Conservation (phyloP, 164 flowering plant genomes). For the Sedum album region DNA sequence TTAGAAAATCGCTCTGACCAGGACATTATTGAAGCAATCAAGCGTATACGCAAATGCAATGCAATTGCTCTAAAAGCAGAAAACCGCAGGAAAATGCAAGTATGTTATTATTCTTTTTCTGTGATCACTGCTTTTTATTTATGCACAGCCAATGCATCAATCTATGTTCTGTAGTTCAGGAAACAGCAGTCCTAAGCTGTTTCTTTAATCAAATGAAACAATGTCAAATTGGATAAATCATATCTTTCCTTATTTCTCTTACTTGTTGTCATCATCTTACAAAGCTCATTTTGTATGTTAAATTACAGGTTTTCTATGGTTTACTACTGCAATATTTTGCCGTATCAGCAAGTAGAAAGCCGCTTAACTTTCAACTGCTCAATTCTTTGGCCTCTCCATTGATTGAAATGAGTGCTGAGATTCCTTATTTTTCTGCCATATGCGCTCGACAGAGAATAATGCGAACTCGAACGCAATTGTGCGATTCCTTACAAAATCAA, state of each 20-base stretch:
- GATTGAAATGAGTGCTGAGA: conserved; percentile 77
- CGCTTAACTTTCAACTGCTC: conserved; percentile 56
- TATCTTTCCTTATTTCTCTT: not conserved
- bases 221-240: conserved; percentile 56
- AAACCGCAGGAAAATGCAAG: conserved; percentile 92
- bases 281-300: not conserved
- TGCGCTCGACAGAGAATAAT: conserved; percentile 83
- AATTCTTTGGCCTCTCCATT: conserved; percentile 80
- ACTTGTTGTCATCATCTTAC: not conserved
- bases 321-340: conserved; percentile 85
- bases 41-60: conserved; percentile 62
- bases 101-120: conserved; percentile 17
- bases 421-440: conserved; percentile 85
- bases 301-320: conserved; percentile 81
- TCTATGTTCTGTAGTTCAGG: conserved; percentile 15
- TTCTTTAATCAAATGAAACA: not conserved
- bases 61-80: conserved; percentile 69
- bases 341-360: conserved; percentile 54
- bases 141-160: not conserved
- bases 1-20: conserved; percentile 47
- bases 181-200: conserved; percentile 10
- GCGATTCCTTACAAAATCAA: conserved; percentile 55
- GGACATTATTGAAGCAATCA: conserved; percentile 52
- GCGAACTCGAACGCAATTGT: conserved; percentile 48
- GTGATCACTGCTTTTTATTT: not conserved